Conservation (phyloP, 192 early-diverging fungal species). For the Kappamyces sp. region DNA sequence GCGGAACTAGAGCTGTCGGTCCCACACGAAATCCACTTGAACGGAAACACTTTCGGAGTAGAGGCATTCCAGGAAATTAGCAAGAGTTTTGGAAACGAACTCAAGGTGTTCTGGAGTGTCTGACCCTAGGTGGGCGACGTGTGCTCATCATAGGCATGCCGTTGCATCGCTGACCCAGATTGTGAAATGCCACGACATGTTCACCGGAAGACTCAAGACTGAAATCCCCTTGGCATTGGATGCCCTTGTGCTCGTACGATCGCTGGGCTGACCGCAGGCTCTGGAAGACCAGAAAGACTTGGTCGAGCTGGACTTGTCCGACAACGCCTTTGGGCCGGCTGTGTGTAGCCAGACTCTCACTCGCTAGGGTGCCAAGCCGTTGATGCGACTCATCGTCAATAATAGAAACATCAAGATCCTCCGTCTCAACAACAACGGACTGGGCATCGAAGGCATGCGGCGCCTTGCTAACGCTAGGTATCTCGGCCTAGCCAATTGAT, state of each 20-base stretch:
- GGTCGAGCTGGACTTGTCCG: slow-evolving; percentile 69
- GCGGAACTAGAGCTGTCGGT: slow-evolving; percentile 60
- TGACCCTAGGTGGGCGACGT: no score
- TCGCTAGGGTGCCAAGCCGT: slow-evolving; percentile 67
- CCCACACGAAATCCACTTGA: slow-evolving; percentile 65
- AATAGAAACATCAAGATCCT: slow-evolving; percentile 76
- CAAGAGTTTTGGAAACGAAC: slow-evolving; percentile 26
- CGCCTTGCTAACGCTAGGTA: no score
- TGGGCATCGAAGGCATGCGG: slow-evolving; percentile 56
- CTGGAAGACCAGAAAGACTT: slow-evolving; percentile 39
- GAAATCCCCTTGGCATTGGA: slow-evolving; percentile 83
- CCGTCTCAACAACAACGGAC: slow-evolving; percentile 95
- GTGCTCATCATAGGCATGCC: neutral
- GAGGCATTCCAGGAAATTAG: slow-evolving; percentile 81
- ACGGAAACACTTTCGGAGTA: slow-evolving; percentile 90
- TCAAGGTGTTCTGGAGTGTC: slow-evolving; percentile 2
- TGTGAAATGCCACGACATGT: slow-evolving; percentile 85
- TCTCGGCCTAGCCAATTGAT: no score
- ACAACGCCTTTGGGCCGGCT: slow-evolving; percentile 98
- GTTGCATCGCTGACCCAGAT: slow-evolving; percentile 13
- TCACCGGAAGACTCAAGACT: slow-evolving; percentile 83
- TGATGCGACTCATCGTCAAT: slow-evolving; percentile 77
- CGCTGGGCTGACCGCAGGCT: slow-evolving; percentile 63
- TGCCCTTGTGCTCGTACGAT: slow-evolving; percentile 74
- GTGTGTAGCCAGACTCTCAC: no score